A percentile compares a stretch with the other conserved stretches of the same genome.
These are phyloP conservation scores for Pestalotiopsis sp. DNA, from an alignment of 2,329 filamentous ascomycete species.

Conservation along the genomic window DNA sequence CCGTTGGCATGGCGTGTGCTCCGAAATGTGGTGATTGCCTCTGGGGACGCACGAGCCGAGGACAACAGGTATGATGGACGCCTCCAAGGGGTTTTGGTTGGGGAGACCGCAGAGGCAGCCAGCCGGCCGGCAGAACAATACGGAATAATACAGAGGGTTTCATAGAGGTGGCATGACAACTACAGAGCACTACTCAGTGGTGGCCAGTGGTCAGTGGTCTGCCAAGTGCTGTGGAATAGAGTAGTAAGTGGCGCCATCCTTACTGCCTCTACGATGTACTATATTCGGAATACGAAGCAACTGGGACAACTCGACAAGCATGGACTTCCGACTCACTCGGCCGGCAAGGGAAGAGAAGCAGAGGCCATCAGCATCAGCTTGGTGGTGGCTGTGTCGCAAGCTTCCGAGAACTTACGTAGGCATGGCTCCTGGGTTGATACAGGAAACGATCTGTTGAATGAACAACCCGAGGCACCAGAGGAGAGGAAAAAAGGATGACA, in stretches of 20 bases:
- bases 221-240: background rate
- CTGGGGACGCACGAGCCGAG: background rate
- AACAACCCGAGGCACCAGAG: background rate
- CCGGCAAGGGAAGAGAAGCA: background rate
- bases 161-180: background rate
- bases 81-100: background rate
- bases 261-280: background rate
- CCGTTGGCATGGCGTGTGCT: background rate
- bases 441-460: background rate
- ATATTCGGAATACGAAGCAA: background rate
- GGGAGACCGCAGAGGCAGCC: background rate
- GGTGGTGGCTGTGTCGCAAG: background rate
- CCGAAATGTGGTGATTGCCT: background rate
- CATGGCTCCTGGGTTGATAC: background rate
- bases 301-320: background rate
- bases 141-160: background rate
- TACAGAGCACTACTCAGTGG: background rate
- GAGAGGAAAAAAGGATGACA: background rate
- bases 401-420: background rate
- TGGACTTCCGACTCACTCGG: background rate
- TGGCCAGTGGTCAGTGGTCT: background rate
- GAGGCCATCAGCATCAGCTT: background rate
- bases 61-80: background rate
- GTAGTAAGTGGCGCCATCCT: too few species aligned
- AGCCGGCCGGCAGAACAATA: background rate